These are phyloP conservation scores for Dothidotthia symphoricarpi DNA, from an alignment of 2,329 filamentous ascomycete genomes.

Conservation along the genomic window DNA sequence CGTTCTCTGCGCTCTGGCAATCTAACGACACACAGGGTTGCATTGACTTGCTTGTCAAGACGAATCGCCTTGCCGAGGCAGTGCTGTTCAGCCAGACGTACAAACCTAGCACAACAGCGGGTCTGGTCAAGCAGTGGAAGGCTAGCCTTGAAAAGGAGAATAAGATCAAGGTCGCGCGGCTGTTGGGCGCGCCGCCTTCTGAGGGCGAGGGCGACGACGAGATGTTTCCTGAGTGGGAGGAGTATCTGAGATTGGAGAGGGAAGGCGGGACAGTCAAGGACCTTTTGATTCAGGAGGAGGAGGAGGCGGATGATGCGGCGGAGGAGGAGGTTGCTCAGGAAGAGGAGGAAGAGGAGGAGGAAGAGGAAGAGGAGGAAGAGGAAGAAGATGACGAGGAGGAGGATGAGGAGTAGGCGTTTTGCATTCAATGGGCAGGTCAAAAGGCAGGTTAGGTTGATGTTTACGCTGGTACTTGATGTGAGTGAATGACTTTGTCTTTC, in stretches of 20 bases:
- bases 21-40: slow-evolving; percentile 79
- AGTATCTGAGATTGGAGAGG: slow-evolving; percentile 78
- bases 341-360: slow-evolving; percentile 30
- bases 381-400: slow-evolving; percentile 22
- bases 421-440: too few relatives aligned
- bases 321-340: slow-evolving; percentile 35
- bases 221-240: slow-evolving; percentile 94
- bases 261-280: slow-evolving; percentile 58
- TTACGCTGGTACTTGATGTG: too few relatives aligned
- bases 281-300: slow-evolving; percentile 31
- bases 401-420: slow-evolving; percentile 7
- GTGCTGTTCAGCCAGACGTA: slow-evolving; percentile 94
- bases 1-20: slow-evolving; percentile 88
- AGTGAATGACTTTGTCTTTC: too few relatives aligned
- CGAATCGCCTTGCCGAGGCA: slow-evolving; percentile 77
- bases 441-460: too few relatives aligned
- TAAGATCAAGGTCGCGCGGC: slow-evolving; percentile 79
- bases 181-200: slow-evolving; percentile 72
- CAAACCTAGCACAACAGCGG: slow-evolving; percentile 72
- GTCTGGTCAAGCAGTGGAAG: slow-evolving; percentile 77
- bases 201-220: slow-evolving; percentile 68
- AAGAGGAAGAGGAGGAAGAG: slow-evolving; percentile 24
- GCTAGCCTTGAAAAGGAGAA: slow-evolving; percentile 76
- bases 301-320: slow-evolving; percentile 33
- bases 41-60: slow-evolving; percentile 74